These are phyloP conservation scores for Aureobasidium zeae DNA, from an alignment of 2,329 filamentous ascomycete species.

Conservation along the genomic window DNA sequence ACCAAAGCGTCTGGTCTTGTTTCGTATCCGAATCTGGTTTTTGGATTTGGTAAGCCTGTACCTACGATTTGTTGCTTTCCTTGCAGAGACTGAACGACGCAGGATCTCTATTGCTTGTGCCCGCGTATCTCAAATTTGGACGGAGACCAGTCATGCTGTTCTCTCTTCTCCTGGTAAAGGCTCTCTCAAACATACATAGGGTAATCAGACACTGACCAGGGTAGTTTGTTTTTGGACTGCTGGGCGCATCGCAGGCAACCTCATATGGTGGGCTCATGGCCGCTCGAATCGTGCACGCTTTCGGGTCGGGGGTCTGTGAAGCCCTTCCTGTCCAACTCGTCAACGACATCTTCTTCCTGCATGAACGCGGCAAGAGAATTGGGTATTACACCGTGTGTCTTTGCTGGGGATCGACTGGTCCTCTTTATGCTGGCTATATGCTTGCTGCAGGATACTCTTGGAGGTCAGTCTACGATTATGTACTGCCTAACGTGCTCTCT, in stretches of 20 bases:
- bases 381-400: conserved; percentile 53
- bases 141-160: conserved; percentile 36
- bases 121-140: conserved; percentile 46
- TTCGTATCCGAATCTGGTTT: conserved; percentile 52
- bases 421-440: conserved; percentile 54
- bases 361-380: conserved; percentile 42
- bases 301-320: conserved; percentile 39
- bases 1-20: conserved; percentile 47
- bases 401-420: conserved; percentile 47
- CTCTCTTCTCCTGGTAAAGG: conserved; percentile 28
- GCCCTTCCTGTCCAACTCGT: conserved; percentile 40
- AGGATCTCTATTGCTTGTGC: conserved; percentile 47
- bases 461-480: conserved; percentile 25
- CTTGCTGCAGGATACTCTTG: conserved; percentile 49
- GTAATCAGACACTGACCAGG: neutral
- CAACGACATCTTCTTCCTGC: conserved; percentile 41
- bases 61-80: too few relatives aligned
- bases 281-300: conserved; percentile 34
- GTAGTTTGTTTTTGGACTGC: conserved; percentile 34
- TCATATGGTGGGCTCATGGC: conserved; percentile 36
- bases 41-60: conserved; percentile 45
- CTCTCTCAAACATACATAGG: neutral
- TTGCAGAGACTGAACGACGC: too few relatives aligned
- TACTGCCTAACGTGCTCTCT: too few relatives aligned
- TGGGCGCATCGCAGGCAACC: conserved; percentile 34